A percentile compares a stretch with the other conserved stretches of the same genome.
phyloP scores from a whole-genome alignment of 495 filamentous ascomycete species.

The Hypoxylon intermedium region DNA sequence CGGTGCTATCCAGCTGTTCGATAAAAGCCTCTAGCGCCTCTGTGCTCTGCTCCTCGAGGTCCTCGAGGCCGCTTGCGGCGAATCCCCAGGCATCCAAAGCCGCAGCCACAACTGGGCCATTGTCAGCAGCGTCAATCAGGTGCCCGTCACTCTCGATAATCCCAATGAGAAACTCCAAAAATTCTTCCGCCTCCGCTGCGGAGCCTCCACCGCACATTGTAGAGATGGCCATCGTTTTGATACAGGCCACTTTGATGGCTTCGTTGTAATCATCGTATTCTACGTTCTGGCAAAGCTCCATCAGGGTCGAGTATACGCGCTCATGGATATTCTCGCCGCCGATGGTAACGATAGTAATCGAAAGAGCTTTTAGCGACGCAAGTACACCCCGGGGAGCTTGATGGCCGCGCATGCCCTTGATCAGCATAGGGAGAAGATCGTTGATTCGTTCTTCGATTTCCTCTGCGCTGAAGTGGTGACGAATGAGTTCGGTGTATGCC shows the following conservation, averaged over 20 bases:
- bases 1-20: slow-evolving; percentile 83
- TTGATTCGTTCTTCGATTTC: slow-evolving; percentile 65
- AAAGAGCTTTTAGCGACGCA: slow-evolving; percentile 75
- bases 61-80: slow-evolving; percentile 81
- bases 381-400: slow-evolving; percentile 75
- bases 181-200: slow-evolving; percentile 70
- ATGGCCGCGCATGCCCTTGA: slow-evolving; percentile 75
- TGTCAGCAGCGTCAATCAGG: slow-evolving; percentile 75
- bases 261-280: slow-evolving; percentile 53
- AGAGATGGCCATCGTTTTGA: slow-evolving; percentile 75
- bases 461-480: slow-evolving; percentile 73
- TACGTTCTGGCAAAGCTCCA: slow-evolving; percentile 73
- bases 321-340: slow-evolving; percentile 75
- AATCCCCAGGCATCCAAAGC: slow-evolving; percentile 90
- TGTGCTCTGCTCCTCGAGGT: slow-evolving; percentile 76
- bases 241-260: slow-evolving; percentile 72
- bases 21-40: slow-evolving; percentile 83
- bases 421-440: slow-evolving; percentile 74
- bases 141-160: slow-evolving; percentile 86
- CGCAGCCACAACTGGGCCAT: slow-evolving; percentile 76
- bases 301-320: slow-evolving; percentile 67
- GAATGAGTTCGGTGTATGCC: slow-evolving; percentile 74
- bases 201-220: slow-evolving; percentile 82
- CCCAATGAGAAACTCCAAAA: slow-evolving; percentile 84
- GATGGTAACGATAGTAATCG: slow-evolving; percentile 75